phyloP scores from a whole-genome alignment of 164 flowering plant species.

The Stephania cephalantha region DNA sequence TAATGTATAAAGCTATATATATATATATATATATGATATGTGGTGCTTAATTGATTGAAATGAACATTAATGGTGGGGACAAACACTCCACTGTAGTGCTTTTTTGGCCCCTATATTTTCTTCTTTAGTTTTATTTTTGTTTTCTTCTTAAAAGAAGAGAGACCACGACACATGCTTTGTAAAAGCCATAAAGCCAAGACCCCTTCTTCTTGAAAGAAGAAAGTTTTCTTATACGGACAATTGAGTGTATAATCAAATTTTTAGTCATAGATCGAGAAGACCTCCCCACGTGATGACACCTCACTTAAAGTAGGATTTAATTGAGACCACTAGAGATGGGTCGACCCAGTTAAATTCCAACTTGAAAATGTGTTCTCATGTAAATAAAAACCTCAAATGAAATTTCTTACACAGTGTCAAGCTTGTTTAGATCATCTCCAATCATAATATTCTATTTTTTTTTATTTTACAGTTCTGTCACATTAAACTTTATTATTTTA shows the following conservation, averaged over 20 bases:
- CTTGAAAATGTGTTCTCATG: too few species aligned
- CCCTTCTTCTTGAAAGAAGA: neutral
- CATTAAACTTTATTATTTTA: too few species aligned
- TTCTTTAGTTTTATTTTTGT: neutral
- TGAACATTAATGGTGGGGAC: neutral
- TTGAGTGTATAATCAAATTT: conserved; percentile 7
- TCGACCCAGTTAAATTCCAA: too few species aligned
- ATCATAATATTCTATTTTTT: too few species aligned
- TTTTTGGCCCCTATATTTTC: neutral
- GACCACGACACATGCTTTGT: neutral
- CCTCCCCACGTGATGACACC: neutral
- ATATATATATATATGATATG: too few species aligned
- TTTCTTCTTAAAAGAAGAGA: neutral
- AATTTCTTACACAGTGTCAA: too few species aligned
- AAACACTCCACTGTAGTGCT: neutral
- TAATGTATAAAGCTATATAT: too few species aligned
- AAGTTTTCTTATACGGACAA: conserved; percentile 10
- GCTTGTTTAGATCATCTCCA: too few species aligned
- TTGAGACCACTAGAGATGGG: too few species aligned
- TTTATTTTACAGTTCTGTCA: too few species aligned
- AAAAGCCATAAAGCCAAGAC: neutral
- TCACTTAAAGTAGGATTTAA: neutral
- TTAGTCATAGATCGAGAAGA: neutral
- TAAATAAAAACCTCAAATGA: too few species aligned
- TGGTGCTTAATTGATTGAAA: neutral